Evolutionary conservation across 2,329 filamentous ascomycete species (phyloP).

Genomic region (Pestalotiopsis sp.): DNA sequence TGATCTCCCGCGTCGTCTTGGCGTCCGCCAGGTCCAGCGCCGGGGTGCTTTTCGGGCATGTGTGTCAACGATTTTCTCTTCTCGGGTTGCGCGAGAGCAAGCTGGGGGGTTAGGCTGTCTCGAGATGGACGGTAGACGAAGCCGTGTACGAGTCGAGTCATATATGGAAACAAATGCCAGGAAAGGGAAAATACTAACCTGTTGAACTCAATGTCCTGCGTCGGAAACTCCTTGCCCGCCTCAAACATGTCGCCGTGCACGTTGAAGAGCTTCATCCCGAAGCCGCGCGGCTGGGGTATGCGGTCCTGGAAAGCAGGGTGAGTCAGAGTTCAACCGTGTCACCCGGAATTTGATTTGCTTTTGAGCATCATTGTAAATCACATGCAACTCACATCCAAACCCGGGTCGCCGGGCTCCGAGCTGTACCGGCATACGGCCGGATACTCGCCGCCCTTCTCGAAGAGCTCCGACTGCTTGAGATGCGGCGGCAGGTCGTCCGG

Average conservation of each 20-base stretch:
- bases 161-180: no score
- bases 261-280: slow-evolving; percentile 52
- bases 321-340: not conserved
- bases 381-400: slow-evolving; percentile 30
- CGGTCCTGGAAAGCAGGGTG: slow-evolving; percentile 26
- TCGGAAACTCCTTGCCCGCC: slow-evolving; percentile 32
- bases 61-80: no score
- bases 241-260: slow-evolving; percentile 45
- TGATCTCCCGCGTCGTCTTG: slow-evolving; percentile 46
- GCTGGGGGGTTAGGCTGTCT: no score
- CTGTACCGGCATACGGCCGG: slow-evolving; percentile 15
- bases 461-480: slow-evolving; percentile 43
- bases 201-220: slow-evolving; percentile 50
- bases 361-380: not conserved
- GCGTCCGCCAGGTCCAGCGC: slow-evolving; percentile 43
- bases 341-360: not conserved
- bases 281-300: slow-evolving; percentile 46
- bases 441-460: slow-evolving; percentile 25
- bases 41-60: slow-evolving; percentile 34
- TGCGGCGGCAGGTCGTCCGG: slow-evolving; percentile 42
- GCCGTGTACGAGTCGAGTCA: no score
- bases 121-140: no score
- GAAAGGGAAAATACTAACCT: no score
- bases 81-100: no score
- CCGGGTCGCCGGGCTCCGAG: slow-evolving; percentile 25